Evolutionary conservation across 2,329 filamentous ascomycete genomes (phyloP).

Genomic region (Stenocarpella maydis): DNA sequence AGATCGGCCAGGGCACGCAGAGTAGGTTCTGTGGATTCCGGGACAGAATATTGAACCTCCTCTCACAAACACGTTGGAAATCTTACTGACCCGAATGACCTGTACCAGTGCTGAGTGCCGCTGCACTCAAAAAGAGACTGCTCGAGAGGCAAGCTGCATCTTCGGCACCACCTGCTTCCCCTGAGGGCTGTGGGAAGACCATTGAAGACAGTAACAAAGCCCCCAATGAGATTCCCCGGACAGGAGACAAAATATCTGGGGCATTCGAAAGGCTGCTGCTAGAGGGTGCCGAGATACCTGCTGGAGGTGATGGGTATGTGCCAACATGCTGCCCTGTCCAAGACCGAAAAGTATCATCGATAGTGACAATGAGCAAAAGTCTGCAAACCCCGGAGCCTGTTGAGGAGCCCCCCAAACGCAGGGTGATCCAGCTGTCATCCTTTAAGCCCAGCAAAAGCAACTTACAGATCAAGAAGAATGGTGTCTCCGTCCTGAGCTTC

Average conservation of each 20-base stretch:
- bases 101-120: slow-evolving; percentile 51
- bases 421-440: slow-evolving; percentile 51
- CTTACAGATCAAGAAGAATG: slow-evolving; percentile 49
- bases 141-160: slow-evolving; percentile 40
- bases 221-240: not conserved
- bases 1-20: slow-evolving; percentile 43
- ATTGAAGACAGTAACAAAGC: not conserved
- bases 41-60: slow-evolving; percentile 33
- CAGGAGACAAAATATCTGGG: not conserved
- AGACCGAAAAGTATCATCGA: not conserved
- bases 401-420: slow-evolving; percentile 36
- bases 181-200: slow-evolving; percentile 16
- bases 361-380: slow-evolving; percentile 26
- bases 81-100: not conserved
- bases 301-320: slow-evolving; percentile 25
- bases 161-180: slow-evolving; percentile 4
- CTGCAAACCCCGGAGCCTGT: slow-evolving; percentile 38
- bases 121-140: slow-evolving; percentile 52
- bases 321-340: not conserved
- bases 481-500: slow-evolving; percentile 52
- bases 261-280: slow-evolving; percentile 30
- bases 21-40: slow-evolving; percentile 46
- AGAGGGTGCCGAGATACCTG: slow-evolving; percentile 28
- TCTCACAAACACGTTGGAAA: not conserved
- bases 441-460: slow-evolving; percentile 57